These are phyloP conservation scores for Saxispiralis lemnorum DNA, from an alignment of 495 filamentous ascomycete genomes.

Conservation along the genomic window DNA sequence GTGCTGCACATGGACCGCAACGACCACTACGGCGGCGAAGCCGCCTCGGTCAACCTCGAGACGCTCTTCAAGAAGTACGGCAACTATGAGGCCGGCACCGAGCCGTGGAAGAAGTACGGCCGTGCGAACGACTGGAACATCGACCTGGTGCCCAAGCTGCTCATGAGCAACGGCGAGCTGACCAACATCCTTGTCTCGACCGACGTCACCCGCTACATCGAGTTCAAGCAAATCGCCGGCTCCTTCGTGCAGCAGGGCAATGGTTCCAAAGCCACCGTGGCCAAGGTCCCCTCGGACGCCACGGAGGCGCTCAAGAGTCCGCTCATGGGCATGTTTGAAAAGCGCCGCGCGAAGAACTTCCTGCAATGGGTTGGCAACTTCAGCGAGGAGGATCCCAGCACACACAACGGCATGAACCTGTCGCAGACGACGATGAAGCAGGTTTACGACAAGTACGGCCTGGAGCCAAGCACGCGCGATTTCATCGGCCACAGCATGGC, in stretches of 20 bases:
- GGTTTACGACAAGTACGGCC: slow-evolving; percentile 90
- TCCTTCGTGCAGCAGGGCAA: slow-evolving; percentile 87
- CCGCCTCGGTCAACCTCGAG: slow-evolving; percentile 88
- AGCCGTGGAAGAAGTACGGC: slow-evolving; percentile 95
- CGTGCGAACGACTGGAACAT: slow-evolving; percentile 98
- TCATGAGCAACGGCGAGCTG: slow-evolving; percentile 96
- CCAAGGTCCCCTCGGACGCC: slow-evolving; percentile 91
- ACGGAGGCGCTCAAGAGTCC: slow-evolving; percentile 79
- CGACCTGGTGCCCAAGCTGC: slow-evolving; percentile 89
- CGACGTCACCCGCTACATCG: slow-evolving; percentile 91
- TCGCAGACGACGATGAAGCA: slow-evolving; percentile 75
- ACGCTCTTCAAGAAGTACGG: slow-evolving; percentile 92
- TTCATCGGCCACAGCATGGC: slow-evolving; percentile 99
- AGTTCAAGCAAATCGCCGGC: slow-evolving; percentile 96
- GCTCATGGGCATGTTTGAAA: slow-evolving; percentile 94
- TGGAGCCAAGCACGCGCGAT: slow-evolving; percentile 81
- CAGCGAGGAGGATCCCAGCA: slow-evolving; percentile 62
- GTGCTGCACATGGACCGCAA: slow-evolving; percentile 98
- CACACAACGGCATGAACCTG: slow-evolving; percentile 78
- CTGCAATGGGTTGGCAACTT: slow-evolving; percentile 92
- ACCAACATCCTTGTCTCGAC: slow-evolving; percentile 95
- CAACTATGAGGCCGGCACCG: slow-evolving; percentile 60
- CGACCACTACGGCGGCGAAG: slow-evolving; percentile 97
- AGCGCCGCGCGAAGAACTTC: slow-evolving; percentile 89
- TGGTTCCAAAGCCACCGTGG: slow-evolving; percentile 67